Evolutionary conservation across 208 protist genomes (phyloP).

Genomic region (Trypanosoma platydactyli): DNA sequence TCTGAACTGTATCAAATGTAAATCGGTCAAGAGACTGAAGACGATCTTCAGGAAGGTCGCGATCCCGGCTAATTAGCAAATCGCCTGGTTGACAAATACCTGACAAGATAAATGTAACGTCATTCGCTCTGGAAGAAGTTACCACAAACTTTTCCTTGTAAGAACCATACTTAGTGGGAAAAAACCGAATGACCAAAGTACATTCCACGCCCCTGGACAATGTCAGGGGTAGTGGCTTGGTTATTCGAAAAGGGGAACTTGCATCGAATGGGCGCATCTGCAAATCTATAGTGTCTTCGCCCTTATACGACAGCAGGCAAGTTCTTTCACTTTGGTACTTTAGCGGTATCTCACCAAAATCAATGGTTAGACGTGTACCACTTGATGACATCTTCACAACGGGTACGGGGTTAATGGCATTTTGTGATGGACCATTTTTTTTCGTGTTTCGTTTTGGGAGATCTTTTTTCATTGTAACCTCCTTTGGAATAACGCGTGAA

Average conservation of each 20-base stretch:
- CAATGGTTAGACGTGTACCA: slow-evolving; percentile 26
- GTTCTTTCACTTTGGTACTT: slow-evolving; percentile 38
- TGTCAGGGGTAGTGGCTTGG: slow-evolving; percentile 33
- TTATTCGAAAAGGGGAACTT: slow-evolving; percentile 58
- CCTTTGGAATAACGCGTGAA: slow-evolving; percentile 11
- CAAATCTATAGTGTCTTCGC: slow-evolving; percentile 27
- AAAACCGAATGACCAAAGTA: slow-evolving; percentile 48
- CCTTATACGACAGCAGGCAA: slow-evolving; percentile 50
- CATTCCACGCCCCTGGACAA: slow-evolving; percentile 38
- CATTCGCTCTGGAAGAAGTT: slow-evolving; percentile 32
- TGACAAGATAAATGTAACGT: slow-evolving; percentile 38
- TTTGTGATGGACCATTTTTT: slow-evolving; percentile 14
- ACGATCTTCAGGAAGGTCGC: slow-evolving; percentile 17
- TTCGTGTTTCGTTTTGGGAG: slow-evolving; percentile 18
- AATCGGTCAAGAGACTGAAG: slow-evolving; percentile 31
- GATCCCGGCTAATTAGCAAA: slow-evolving; percentile 32
- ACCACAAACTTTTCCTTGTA: slow-evolving; percentile 47
- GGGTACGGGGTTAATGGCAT: slow-evolving; percentile 10
- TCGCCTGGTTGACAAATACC: slow-evolving; percentile 60
- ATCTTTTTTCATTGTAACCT: slow-evolving; percentile 16
- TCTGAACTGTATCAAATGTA: slow-evolving; percentile 39
- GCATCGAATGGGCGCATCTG: slow-evolving; percentile 53
- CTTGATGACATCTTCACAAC: slow-evolving; percentile 27
- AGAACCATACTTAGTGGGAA: slow-evolving; percentile 56
- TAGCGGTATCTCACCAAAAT: slow-evolving; percentile 69